phyloP scores from a whole-genome alignment of 345 rosid species.

The Murraya paniculata region DNA sequence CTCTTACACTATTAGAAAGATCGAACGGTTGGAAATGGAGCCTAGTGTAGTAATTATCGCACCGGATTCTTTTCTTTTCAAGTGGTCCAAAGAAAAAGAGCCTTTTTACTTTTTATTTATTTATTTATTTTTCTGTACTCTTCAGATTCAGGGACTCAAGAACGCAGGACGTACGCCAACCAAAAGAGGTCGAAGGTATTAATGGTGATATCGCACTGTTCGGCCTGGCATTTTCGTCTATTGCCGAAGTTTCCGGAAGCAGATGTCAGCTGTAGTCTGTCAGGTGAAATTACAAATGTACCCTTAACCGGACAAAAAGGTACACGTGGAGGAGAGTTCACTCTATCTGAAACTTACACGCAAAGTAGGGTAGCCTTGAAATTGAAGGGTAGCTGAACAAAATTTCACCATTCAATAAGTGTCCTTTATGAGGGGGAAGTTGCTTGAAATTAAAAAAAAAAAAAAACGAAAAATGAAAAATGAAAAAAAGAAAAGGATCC shows the following conservation, averaged over 20 bases:
- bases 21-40: not conserved
- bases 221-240: slow-evolving; percentile 12
- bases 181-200: not conserved
- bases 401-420: not conserved
- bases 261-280: not conserved
- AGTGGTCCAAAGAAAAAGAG: not conserved
- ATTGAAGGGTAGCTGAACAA: not conserved
- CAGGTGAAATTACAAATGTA: not conserved
- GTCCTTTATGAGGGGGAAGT: not conserved
- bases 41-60: not conserved
- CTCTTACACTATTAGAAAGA: not conserved
- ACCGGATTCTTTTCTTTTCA: not conserved
- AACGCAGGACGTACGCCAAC: not conserved
- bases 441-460: not conserved
- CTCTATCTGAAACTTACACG: not conserved
- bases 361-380: not conserved
- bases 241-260: not conserved
- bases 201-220: not conserved
- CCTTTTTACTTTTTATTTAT: too few relatives aligned
- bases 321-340: not conserved
- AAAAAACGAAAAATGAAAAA: too few relatives aligned
- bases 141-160: not conserved
- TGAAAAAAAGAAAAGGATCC: slow-evolving; percentile 8
- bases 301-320: not conserved
- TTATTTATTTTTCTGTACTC: not conserved